Evolutionary conservation across 306 rosid species (phyloP), one percentile per base, ranked within the genome.

Genomic region (Corylus heterophylla): DNA sequence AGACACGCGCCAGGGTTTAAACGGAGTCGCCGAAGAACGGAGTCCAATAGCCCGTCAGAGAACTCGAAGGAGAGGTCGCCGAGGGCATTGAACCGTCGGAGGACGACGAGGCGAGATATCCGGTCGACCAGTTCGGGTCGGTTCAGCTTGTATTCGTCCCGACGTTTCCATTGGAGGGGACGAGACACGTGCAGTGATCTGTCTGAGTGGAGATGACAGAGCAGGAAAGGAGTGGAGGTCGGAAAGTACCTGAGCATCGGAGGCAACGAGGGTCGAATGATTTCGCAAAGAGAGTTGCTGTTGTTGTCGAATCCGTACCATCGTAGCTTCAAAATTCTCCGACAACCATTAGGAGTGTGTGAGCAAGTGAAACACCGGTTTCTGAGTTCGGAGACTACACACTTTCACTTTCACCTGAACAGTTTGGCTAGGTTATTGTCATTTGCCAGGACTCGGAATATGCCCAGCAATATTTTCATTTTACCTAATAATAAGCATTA

Each of bases 71-170:
- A 78, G 75, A 90, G 88, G 13, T 77, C 77, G 75, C 18, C 17
- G 49, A 92, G 83, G 62, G 92, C 89, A 48, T 90, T 77, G 75
- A 76, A 76, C 8, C 98, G 93, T 54, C 76, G 78, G 76, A 87
- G 97, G 74, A 92, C 78, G 66, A 92, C 87, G 78, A 94, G 91
- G 64, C 90, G 93, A 78, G 92, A 22, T 79, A 94, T 90, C 37
- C 91, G 91, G 48, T 88, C 85, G 49, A 85, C 62, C 59, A 90
- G 47, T 20, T 86, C 85, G 54, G 94, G 79, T 16, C 71, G 77
- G 5, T 78, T 81, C n/a, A 87, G 89, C 74, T 83, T 86, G 84
- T 62, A 79, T 77, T 91, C 90, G 86, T 88, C 87, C 12, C 90
- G 88, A 82, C 50, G 86, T 83, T 86, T 91, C 94, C 94, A 91